Base-by-base conservation (phyloP, 1,139 yeast species). In the Blastobotrys raffinosifermentans region DNA sequence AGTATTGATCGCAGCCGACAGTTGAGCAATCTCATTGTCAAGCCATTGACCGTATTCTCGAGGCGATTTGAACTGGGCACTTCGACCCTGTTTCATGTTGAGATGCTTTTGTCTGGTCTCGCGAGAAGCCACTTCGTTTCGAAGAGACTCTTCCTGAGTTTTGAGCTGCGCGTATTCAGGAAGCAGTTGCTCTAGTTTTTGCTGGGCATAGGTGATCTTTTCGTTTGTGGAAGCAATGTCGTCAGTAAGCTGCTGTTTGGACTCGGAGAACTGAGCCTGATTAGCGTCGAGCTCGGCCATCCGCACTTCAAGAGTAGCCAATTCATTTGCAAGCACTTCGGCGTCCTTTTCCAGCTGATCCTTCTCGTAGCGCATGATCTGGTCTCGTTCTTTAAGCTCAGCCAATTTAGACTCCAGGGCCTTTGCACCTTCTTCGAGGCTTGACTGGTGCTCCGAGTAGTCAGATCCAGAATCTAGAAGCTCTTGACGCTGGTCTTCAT, bases 41-140 rank as follows among this genome's bases (percentile, higher is more conserved):
- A 89, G 66, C 93, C 94, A 84, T 1, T 46, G 35, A 54, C 87
- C 82, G 48, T 96, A 72, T 44, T 83, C 80, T 3, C 61, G 54
- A 44, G 72, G 70, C 8, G 72, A 61, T 1, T 60, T 48, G 50
- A 85, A 87, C 47, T 75, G 73, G 29, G 77, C 71, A 47, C 75
- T 75, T 39, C 91, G 73, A 31, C 82, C 86, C 50, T 80, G 85
- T 53, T 87, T 89, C 9, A 86, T 69, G 39, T 82, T 74, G 7
- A 89, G 60, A 6, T 77, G 70, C 46, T 84, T 68, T 56, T 82
- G 87, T 25, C 65, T 69, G 2, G 77, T 66, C 37, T 70, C 69
- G 29, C 76, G 54, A 11, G 67, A 66, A 2, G 64, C 53, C 25
- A 82, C 59, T 32, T 66, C 55, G 2, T 56, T 48, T 43, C 73